Percentiles rank a stretch among this genome's conserved stretches.
These are phyloP conservation scores for Esteya vermicola DNA, from an alignment of 2,329 filamentous ascomycete species.

Conservation along the genomic window DNA sequence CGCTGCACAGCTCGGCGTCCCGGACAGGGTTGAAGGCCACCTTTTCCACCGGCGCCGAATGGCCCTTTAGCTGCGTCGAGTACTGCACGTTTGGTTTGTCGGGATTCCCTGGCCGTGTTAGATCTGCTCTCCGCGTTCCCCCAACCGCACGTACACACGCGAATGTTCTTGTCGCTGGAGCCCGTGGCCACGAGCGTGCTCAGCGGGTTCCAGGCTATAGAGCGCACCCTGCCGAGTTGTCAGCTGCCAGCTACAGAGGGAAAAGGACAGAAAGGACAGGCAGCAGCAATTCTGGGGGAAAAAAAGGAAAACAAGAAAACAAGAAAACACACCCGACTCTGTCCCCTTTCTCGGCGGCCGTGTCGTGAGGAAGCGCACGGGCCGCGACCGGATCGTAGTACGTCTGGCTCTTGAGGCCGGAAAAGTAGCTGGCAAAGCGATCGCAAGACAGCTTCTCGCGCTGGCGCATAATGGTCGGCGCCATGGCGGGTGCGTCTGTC, in stretches of 20 bases:
- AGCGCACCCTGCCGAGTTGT: slow-evolving; percentile 45
- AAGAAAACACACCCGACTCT: slow-evolving; percentile 3
- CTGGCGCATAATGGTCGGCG: slow-evolving; percentile 22
- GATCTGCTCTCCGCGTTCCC: background rate
- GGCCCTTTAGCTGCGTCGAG: slow-evolving; percentile 61
- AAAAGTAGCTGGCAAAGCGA: slow-evolving; percentile 52
- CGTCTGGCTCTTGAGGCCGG: slow-evolving; percentile 51
- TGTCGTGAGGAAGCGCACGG: slow-evolving; percentile 14
- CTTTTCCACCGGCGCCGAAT: slow-evolving; percentile 53
- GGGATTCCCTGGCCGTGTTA: slow-evolving; percentile 45
- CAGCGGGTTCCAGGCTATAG: slow-evolving; percentile 79
- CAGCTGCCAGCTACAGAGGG: background rate
- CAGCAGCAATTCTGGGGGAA: background rate
- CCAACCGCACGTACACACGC: slow-evolving; percentile 45
- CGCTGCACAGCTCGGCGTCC: slow-evolving; percentile 63
- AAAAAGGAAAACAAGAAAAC: too few species aligned
- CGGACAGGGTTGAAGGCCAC: slow-evolving; percentile 66
- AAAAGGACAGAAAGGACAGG: background rate
- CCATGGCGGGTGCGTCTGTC: slow-evolving; percentile 2
- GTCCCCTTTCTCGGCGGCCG: slow-evolving; percentile 2
- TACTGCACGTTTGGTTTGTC: slow-evolving; percentile 60
- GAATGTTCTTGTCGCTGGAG: slow-evolving; percentile 51
- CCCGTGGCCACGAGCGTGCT: slow-evolving; percentile 78
- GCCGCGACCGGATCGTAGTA: slow-evolving; percentile 46
- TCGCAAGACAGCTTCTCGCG: slow-evolving; percentile 52